Conservation (phyloP, 2,329 filamentous ascomycete species). For the Colletotrichum navitas region DNA sequence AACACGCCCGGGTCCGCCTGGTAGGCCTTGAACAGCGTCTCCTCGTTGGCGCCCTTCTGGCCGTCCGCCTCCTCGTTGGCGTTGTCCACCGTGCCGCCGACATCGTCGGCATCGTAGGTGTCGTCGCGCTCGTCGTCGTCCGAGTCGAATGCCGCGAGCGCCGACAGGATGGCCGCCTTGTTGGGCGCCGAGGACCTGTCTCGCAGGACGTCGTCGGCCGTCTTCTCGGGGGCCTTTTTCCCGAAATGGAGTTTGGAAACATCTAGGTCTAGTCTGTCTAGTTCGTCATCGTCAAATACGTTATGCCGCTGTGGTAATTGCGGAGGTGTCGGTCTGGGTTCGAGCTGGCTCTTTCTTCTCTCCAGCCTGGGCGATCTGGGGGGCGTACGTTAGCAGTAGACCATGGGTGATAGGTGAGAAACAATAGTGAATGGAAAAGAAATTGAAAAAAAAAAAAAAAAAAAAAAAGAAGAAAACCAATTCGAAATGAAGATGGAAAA, state of each 20-base stretch:
- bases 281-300: conserved; percentile 83
- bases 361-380: conserved; percentile 43
- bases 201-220: conserved; percentile 78
- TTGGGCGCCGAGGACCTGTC: conserved; percentile 75
- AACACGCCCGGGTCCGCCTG: conserved; percentile 75
- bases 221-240: conserved; percentile 72
- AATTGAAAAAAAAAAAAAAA: too few species aligned
- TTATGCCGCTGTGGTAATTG: conserved; percentile 73
- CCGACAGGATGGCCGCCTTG: conserved; percentile 89
- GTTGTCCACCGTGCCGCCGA: conserved; percentile 87
- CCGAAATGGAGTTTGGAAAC: conserved; percentile 82
- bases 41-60: conserved; percentile 70
- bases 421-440: neutral
- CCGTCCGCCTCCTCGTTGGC: conserved; percentile 68
- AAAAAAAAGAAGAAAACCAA: too few species aligned
- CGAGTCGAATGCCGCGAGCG: conserved; percentile 88
- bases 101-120: conserved; percentile 93
- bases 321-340: conserved; percentile 71
- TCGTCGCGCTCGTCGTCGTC: conserved; percentile 98
- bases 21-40: conserved; percentile 79
- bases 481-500: too few species aligned
- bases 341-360: conserved; percentile 53
- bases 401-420: neutral
- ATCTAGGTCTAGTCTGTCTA: conserved; percentile 78
- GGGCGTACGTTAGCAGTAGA: conserved; percentile 44